Evolutionary conservation across 805 yeast genomes (phyloP), one percentile per base, ranked within the genome.

Genomic region (Kazachstania viticola): DNA sequence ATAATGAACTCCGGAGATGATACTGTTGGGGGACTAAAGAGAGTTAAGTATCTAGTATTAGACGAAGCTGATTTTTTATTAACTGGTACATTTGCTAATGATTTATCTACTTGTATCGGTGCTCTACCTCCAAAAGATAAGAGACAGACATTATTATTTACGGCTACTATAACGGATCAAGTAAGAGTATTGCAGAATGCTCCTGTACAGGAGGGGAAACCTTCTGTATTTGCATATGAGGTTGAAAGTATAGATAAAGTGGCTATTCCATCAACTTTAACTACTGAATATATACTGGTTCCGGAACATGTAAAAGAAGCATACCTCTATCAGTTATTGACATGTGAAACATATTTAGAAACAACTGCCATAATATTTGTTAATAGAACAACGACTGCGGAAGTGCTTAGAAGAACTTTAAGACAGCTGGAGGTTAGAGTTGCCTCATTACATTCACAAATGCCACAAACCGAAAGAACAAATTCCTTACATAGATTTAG

Each of bases 21-120:
- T 39, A 81, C 32, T 14, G 14, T 28, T 19, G 25, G 29, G 25
- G 27, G 65, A 79, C 0, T 64, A 30, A 73, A 77, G 44, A 66
- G 93, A 43, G 78, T 80, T 13, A 76, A 78, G 51, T 91, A 66
- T 49, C 62, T 91, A 32, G 97, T 91, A 3, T 62, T 91, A 2
- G 98, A 91, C 65, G 98, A 88, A 61, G 98, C 98, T 1, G 98
- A 91, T 65, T 69, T 95, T 39, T 61, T 91, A 19, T 68, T 91
- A 40, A 82, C 91, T 28, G 73, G 76, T 34, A 79, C 93, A 29
- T 85, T 91, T 57, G 78, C 87, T 8, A 68, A 73, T 21, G 94
- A 88, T 56, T 62, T 91, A 37, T 69, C 70, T 30, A 67, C 71
- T 15, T 84, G 95, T 48, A 69, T 88, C 46, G 62, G 65, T 5